A percentile compares a stretch with the other conserved stretches of the same genome.
Evolutionary conservation across 169 alveolate species (phyloP).

Genomic region (Plasmodium blacklocki): DNA sequence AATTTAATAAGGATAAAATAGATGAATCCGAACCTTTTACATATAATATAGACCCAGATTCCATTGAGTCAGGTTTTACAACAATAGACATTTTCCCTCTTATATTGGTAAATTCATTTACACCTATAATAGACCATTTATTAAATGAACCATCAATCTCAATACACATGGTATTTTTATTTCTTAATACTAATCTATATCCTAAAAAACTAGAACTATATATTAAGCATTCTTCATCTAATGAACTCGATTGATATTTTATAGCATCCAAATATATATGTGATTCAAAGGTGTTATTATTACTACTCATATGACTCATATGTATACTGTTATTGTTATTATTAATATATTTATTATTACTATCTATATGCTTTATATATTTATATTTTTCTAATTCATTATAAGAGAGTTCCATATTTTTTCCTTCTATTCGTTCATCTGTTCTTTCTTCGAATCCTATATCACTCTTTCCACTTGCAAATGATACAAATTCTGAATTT

Average conservation of each 20-base stretch:
- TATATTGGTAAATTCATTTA: slow-evolving; percentile 71
- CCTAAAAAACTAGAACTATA: slow-evolving; percentile 73
- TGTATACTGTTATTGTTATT: too few species aligned
- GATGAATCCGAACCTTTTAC: slow-evolving; percentile 77
- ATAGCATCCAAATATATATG: slow-evolving; percentile 70
- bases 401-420: slow-evolving; percentile 19
- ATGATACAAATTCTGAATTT: slow-evolving; percentile 13
- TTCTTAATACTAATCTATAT: slow-evolving; percentile 61
- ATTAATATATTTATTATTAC: background rate
- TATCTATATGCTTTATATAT: slow-evolving; percentile 13
- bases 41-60: slow-evolving; percentile 54
- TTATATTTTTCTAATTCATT: slow-evolving; percentile 40
- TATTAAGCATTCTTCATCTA: slow-evolving; percentile 74
- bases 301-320: too few species aligned
- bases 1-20: slow-evolving; percentile 46
- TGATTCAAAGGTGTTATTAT: slow-evolving; percentile 11
- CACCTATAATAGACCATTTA: slow-evolving; percentile 75
- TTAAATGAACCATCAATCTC: slow-evolving; percentile 65
- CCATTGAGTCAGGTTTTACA: slow-evolving; percentile 72
- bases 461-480: slow-evolving; percentile 14
- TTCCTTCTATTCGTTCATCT: slow-evolving; percentile 1
- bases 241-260: slow-evolving; percentile 66
- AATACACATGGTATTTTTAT: slow-evolving; percentile 69
- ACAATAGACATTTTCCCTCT: slow-evolving; percentile 76
- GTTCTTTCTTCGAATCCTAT: slow-evolving; percentile 6